phyloP scores from a whole-genome alignment of 371 early-diverging fungal genomes.

The Mortierella sp. region DNA sequence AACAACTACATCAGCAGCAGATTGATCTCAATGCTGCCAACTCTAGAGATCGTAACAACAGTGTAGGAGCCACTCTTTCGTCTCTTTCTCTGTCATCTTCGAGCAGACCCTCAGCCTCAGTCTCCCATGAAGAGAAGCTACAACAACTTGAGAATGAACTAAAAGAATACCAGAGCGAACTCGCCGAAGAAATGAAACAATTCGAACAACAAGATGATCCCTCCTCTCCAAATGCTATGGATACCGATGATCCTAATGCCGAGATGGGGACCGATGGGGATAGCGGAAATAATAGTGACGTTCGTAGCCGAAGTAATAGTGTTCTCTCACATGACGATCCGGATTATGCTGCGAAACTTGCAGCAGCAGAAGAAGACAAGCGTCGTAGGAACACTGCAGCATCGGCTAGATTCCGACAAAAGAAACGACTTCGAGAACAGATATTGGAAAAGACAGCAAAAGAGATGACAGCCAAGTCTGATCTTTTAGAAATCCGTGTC shows the following conservation, averaged over 20 bases:
- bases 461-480: slow-evolving; percentile 84
- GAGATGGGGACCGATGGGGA: not conserved
- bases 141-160: slow-evolving; percentile 34
- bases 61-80: not conserved
- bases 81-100: not conserved
- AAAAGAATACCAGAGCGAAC: slow-evolving; percentile 37
- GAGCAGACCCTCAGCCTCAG: not conserved
- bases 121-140: slow-evolving; percentile 39
- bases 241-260: slow-evolving; percentile 8
- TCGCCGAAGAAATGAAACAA: slow-evolving; percentile 32
- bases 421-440: slow-evolving; percentile 92
- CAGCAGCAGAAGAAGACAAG: slow-evolving; percentile 80
- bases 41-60: not conserved
- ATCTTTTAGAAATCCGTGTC: slow-evolving; percentile 76
- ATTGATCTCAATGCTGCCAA: not conserved
- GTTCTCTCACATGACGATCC: slow-evolving; percentile 19
- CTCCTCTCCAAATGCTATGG: slow-evolving; percentile 15
- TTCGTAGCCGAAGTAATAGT: slow-evolving; percentile 15
- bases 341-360: slow-evolving; percentile 23
- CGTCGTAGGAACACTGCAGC: slow-evolving; percentile 95
- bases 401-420: slow-evolving; percentile 95
- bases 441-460: slow-evolving; percentile 84
- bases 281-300: not conserved
- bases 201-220: slow-evolving; percentile 10
- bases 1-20: not conserved